phyloP scores from a whole-genome alignment of 306 rosid genomes.

The Cucumis melo region DNA sequence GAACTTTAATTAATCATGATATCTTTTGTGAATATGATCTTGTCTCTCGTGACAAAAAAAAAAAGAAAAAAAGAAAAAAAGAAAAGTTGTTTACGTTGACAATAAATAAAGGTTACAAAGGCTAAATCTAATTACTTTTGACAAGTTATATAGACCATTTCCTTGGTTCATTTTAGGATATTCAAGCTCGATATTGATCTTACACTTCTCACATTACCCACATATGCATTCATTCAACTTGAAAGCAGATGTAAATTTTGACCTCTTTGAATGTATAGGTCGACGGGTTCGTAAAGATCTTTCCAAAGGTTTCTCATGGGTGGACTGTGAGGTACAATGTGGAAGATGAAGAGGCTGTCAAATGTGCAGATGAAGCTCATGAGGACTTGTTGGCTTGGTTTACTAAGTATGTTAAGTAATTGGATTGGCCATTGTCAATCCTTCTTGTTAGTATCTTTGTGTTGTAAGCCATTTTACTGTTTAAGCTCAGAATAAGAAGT shows the following conservation, averaged over 20 bases:
- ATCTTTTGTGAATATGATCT: background rate
- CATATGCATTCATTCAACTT: background rate
- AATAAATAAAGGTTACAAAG: background rate
- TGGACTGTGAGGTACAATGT: conserved; percentile 41
- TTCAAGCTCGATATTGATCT: background rate
- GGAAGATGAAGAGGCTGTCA: conserved; percentile 33
- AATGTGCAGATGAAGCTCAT: conserved; percentile 58
- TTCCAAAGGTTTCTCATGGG: conserved; percentile 46
- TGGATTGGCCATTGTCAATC: background rate
- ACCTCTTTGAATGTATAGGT: conserved; percentile 13
- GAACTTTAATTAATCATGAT: background rate
- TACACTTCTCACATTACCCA: background rate
- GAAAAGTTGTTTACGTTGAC: background rate
- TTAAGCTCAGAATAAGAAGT: background rate
- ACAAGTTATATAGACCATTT: no score
- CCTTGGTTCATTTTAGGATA: background rate
- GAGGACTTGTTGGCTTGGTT: conserved; percentile 51
- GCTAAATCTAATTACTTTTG: background rate
- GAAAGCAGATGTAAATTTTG: background rate
- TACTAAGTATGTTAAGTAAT: conserved; percentile 1
- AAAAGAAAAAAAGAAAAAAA: no score
- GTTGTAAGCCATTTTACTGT: background rate
- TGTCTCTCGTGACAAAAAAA: background rate
- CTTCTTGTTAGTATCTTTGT: background rate
- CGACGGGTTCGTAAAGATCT: conserved; percentile 44